Percentiles rank a stretch among this genome's conserved stretches.
phyloP scores from a whole-genome alignment of 78 protist genomes.

The Reticulomyxa filosa region DNA sequence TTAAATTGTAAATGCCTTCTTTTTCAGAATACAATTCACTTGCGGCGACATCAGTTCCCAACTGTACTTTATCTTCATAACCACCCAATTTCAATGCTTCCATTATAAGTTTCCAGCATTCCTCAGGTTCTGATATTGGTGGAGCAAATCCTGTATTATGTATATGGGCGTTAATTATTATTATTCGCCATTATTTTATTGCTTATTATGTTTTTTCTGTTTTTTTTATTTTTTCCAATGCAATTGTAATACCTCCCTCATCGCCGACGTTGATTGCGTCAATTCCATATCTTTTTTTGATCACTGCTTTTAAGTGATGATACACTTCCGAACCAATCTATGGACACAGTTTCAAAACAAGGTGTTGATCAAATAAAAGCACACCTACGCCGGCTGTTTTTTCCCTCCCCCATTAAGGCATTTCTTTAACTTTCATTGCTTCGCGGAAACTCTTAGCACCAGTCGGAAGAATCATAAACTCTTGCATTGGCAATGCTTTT shows the following conservation, averaged over 20 bases:
- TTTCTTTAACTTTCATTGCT: conserved; percentile 52
- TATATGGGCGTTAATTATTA: too few species aligned
- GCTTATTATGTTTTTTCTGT: not conserved
- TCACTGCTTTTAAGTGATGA: conserved; percentile 69
- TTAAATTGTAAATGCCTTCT: conserved; percentile 71
- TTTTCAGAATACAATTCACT: conserved; percentile 71
- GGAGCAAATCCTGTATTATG: too few species aligned
- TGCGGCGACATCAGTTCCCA: conserved; percentile 89
- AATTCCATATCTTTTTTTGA: conserved; percentile 42
- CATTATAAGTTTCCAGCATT: conserved; percentile 71
- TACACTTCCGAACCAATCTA: conserved; percentile 82
- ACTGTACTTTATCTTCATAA: conserved; percentile 30
- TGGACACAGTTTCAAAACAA: too few species aligned
- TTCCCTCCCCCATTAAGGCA: too few species aligned
- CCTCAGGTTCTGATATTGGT: too few species aligned
- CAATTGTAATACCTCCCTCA: conserved; percentile 98
- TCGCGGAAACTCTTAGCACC: conserved; percentile 75
- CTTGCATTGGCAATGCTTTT: conserved; percentile 74
- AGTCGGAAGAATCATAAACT: conserved; percentile 79
- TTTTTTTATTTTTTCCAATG: not conserved
- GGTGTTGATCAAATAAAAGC: too few species aligned
- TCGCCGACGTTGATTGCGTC: conserved; percentile 89
- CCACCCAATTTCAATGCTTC: conserved; percentile 88
- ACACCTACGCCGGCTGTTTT: too few species aligned
- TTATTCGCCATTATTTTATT: too few species aligned